Percentiles rank a stretch among this genome's conserved stretches.
These are phyloP conservation scores for Trichosporon asahii DNA, from an alignment of 1,284 basidiomycete species.

Conservation along the genomic window DNA sequence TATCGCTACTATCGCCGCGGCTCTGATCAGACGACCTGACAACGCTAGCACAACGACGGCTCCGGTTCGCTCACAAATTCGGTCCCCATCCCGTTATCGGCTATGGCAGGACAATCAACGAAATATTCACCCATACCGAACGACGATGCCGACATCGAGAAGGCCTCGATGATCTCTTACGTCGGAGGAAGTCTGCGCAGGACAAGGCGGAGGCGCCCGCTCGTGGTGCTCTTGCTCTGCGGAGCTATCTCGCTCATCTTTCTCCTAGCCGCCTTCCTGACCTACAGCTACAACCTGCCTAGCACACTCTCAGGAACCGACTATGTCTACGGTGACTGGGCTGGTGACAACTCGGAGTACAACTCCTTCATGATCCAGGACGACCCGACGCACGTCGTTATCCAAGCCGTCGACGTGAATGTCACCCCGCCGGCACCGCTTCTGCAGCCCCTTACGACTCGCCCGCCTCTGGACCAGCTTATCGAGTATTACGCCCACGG, in stretches of 20 bases:
- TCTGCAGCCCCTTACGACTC: slow-evolving; percentile 21
- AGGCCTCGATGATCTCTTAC: not conserved
- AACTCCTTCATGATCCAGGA: slow-evolving; percentile 8
- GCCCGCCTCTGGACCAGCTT: slow-evolving; percentile 22
- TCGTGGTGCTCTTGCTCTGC: not conserved
- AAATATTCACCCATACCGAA: slow-evolving; percentile 2
- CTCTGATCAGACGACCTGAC: not conserved
- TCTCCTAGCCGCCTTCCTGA: not conserved
- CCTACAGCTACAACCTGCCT: not conserved
- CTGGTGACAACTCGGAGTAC: slow-evolving; percentile 3
- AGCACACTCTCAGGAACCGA: not conserved
- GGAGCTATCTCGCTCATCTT: not conserved
- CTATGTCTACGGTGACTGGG: not conserved
- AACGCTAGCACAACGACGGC: not conserved
- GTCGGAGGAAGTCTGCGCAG: slow-evolving; percentile 6
- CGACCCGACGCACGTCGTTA: slow-evolving; percentile 25
- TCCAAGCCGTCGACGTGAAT: slow-evolving; percentile 12
- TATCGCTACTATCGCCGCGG: not conserved
- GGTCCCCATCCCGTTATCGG: not conserved
- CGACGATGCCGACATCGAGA: slow-evolving; percentile 5
- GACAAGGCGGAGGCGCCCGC: not conserved
- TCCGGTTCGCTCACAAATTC: not conserved
- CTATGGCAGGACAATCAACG: not conserved
- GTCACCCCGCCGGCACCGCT: slow-evolving; percentile 11
- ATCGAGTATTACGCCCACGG: slow-evolving; percentile 26